These are phyloP conservation scores for Boletellus dicymbophilus DNA, from an alignment of 1,284 basidiomycete species.

Conservation along the genomic window DNA sequence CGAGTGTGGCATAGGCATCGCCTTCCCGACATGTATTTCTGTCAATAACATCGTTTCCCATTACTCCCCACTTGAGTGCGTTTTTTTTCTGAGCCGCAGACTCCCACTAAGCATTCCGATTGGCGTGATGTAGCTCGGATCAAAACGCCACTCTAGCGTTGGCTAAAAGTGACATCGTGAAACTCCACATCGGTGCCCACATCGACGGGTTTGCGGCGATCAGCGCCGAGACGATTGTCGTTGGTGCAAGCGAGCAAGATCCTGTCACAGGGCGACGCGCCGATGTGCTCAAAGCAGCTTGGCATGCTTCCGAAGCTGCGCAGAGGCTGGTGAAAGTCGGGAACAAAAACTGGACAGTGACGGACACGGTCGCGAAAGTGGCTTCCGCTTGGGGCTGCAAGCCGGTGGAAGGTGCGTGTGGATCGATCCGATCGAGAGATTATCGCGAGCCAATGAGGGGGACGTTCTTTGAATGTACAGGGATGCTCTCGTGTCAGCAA, in stretches of 20 bases:
- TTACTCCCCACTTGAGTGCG: conserved; percentile 76
- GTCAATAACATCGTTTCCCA: conserved; percentile 89
- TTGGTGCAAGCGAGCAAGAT: conserved; percentile 71
- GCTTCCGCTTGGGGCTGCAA: conserved; percentile 80
- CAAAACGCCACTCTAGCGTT: conserved; percentile 65
- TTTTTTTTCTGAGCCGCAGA: conserved; percentile 34
- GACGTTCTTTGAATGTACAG: conserved; percentile 38
- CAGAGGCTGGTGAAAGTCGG: conserved; percentile 87
- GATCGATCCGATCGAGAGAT: conserved; percentile 1
- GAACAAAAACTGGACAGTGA: conserved; percentile 94
- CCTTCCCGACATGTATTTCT: conserved; percentile 93
- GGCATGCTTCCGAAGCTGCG: conserved; percentile 89
- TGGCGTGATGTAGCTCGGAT: conserved; percentile 57
- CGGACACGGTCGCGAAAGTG: conserved; percentile 81
- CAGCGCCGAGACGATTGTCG: conserved; percentile 89
- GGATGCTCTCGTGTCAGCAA: conserved; percentile 92
- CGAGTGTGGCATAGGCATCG: conserved; percentile 64
- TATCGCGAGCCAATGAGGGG: background rate
- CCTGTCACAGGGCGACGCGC: conserved; percentile 87
- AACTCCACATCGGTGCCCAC: conserved; percentile 94
- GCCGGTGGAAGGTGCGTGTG: conserved; percentile 82
- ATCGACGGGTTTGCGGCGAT: conserved; percentile 94
- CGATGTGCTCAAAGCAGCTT: conserved; percentile 93
- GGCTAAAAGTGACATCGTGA: conserved; percentile 91
- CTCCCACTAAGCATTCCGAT: too few relatives aligned